Conservation (phyloP, 345 rosid genomes). For the Excoecaria cochinchinensis region DNA sequence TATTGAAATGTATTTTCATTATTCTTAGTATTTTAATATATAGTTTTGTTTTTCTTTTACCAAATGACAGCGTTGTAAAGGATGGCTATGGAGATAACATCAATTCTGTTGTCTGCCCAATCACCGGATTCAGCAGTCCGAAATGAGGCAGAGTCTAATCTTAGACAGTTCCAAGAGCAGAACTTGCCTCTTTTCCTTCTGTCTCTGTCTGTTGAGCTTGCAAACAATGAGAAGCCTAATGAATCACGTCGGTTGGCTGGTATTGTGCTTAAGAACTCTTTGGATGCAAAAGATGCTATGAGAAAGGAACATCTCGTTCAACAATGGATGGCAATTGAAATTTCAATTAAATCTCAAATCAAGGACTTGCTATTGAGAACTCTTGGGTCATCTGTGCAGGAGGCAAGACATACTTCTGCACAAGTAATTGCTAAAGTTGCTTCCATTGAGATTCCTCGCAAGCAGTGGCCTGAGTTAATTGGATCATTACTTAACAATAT, state of each 20-base stretch:
- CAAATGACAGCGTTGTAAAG: constrained; percentile 26
- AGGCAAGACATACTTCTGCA: constrained; percentile 85
- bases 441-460: constrained; percentile 82
- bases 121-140: constrained; percentile 71
- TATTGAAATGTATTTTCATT: neutral
- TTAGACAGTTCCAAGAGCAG: constrained; percentile 78
- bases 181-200: constrained; percentile 69
- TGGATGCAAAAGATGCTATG: constrained; percentile 75
- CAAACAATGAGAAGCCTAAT: constrained; percentile 68
- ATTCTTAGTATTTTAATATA: neutral
- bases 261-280: constrained; percentile 84
- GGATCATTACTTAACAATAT: constrained; percentile 65
- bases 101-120: constrained; percentile 73
- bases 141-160: constrained; percentile 69
- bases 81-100: constrained; percentile 96
- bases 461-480: constrained; percentile 91
- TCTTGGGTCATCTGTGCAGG: constrained; percentile 58
- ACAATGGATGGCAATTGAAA: constrained; percentile 69
- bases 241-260: constrained; percentile 90
- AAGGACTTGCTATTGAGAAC: constrained; percentile 70
- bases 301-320: constrained; percentile 68
- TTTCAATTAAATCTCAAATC: constrained; percentile 69
- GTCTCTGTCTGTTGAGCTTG: constrained; percentile 78
- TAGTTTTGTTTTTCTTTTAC: neutral
- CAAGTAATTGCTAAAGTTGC: constrained; percentile 95